Percentiles rank a stretch among this genome's conserved stretches.
These are phyloP conservation scores for Furcasterigmium furcatum DNA, from an alignment of 2,329 filamentous ascomycete species.

Conservation along the genomic window DNA sequence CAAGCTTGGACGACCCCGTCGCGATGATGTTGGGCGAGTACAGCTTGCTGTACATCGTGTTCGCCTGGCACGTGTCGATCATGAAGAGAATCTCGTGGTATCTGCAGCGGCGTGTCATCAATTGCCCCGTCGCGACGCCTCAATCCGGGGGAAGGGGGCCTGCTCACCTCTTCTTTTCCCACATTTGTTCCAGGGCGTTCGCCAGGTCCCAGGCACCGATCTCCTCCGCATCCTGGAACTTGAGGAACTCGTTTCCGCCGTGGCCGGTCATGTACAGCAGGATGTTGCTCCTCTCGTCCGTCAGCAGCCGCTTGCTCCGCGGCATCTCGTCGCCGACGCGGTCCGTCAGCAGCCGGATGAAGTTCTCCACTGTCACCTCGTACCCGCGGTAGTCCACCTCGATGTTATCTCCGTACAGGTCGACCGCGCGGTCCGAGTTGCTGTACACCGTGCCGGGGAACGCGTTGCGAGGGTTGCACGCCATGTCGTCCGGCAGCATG, in stretches of 20 bases:
- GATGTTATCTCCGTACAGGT: conserved; percentile 97
- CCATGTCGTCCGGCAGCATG: conserved; percentile 99
- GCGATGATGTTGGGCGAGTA: conserved; percentile 98
- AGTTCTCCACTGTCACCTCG: conserved; percentile 98
- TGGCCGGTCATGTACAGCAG: conserved; percentile 99
- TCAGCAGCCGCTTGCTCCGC: conserved; percentile 87
- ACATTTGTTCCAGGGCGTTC: conserved; percentile 99
- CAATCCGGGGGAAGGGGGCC: neutral
- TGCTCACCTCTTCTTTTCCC: conserved; percentile 93
- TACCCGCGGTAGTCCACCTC: conserved; percentile 98
- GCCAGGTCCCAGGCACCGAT: conserved; percentile 95
- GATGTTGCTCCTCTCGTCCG: conserved; percentile 94
- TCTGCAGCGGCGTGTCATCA: conserved; percentile 32
- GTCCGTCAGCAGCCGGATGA: conserved; percentile 92
- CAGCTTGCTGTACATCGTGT: conserved; percentile 98
- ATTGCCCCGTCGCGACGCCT: no score
- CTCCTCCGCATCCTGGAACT: conserved; percentile 97
- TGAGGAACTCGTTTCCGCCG: conserved; percentile 95
- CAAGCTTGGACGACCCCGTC: conserved; percentile 92
- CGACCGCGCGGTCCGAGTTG: conserved; percentile 91
- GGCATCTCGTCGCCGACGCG: conserved; percentile 93
- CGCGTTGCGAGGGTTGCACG: conserved; percentile 96
- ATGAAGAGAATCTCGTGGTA: conserved; percentile 99
- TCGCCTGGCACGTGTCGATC: conserved; percentile 99
- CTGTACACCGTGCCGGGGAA: conserved; percentile 98